phyloP scores from a whole-genome alignment of 75 land plant species.

The Pinus taeda region DNA sequence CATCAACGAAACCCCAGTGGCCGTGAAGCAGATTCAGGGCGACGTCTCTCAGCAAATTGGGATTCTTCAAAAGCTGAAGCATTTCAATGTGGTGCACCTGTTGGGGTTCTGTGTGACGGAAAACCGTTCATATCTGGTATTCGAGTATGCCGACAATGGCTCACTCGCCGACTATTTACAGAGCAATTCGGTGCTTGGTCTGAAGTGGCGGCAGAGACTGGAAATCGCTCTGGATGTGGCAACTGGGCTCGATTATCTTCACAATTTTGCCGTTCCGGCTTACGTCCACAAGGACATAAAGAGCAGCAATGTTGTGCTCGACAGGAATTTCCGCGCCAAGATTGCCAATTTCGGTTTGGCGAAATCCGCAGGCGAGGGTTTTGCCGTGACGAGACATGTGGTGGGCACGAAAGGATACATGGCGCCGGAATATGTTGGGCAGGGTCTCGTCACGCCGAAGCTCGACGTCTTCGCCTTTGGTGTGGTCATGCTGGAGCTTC shows the following conservation, averaged over 20 bases:
- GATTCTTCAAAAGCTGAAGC: conserved; percentile 54
- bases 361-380: conserved; percentile 22
- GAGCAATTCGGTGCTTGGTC: background rate
- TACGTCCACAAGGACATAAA: conserved; percentile 67
- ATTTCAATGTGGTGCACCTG: conserved; percentile 54
- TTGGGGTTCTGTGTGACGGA: conserved; percentile 45
- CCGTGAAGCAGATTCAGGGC: conserved; percentile 52
- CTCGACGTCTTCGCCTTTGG: conserved; percentile 63
- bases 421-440: conserved; percentile 73
- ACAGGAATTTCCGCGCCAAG: conserved; percentile 56
- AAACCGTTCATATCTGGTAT: conserved; percentile 47
- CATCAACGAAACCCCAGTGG: conserved; percentile 24
- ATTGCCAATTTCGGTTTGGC: conserved; percentile 59
- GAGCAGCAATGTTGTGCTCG: conserved; percentile 62
- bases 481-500: no score
- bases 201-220: conserved; percentile 54
- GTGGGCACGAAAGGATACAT: conserved; percentile 65
- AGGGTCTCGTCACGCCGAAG: conserved; percentile 59
- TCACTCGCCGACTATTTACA: conserved; percentile 59
- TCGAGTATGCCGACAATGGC: conserved; percentile 75
- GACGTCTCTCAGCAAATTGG: conserved; percentile 59
- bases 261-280: conserved; percentile 57
- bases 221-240: conserved; percentile 73
- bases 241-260: conserved; percentile 68
- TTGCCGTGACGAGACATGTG: conserved; percentile 30